Base-by-base conservation (phyloP, 1,284 basidiomycete species). In the Malassezia slooffiae region DNA sequence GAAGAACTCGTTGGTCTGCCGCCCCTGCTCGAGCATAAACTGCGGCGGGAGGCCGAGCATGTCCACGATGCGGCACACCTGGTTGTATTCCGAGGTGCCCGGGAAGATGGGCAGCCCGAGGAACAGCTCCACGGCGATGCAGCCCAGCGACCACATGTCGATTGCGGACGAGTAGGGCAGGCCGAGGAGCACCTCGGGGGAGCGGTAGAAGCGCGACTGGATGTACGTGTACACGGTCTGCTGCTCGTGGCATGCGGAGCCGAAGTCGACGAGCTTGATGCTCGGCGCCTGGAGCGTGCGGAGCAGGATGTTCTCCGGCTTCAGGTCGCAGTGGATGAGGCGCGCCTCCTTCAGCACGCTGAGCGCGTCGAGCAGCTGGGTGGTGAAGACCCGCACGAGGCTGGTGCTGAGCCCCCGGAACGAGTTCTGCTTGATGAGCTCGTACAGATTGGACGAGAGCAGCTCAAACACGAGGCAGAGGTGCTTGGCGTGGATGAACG, bases 191-290 rank as follows among this genome's bases (percentile, higher is more conserved):
- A 99, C 93, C 73, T 99, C 93, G 4, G 91, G 93, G 4, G 87
- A 93, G 30, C 93, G 85, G 70, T 99, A 99, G 74, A 97, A 97
- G 37, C 91, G 80, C 8, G 90, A 95, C 70, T 97, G 91, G 69
- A 99, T 97, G 73, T 99, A 99, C 2, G 93, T 97, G 71, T 97
- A 97, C 34, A 97, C 90, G 5, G 91, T 99, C 72, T 96, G 89
- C 60, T 87, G 82, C 72, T 96, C 93, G 70, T 96, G 89, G 70
- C 93, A 97, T 15, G 91, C 89, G 15, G 90, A 96, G 37, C 91
- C 93, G 73, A 96, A 97, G 74, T 99, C 91, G 68, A 99, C 96
- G 46, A 97, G 85, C 73, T 97, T 97, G 76, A 97, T 96, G 70
- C 88, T 83, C 2, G 93, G 93, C 22, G 90, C 90, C 75, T 95